phyloP scores from a whole-genome alignment of 2,329 filamentous ascomycete genomes.

The Trichoderma endophyticum region DNA sequence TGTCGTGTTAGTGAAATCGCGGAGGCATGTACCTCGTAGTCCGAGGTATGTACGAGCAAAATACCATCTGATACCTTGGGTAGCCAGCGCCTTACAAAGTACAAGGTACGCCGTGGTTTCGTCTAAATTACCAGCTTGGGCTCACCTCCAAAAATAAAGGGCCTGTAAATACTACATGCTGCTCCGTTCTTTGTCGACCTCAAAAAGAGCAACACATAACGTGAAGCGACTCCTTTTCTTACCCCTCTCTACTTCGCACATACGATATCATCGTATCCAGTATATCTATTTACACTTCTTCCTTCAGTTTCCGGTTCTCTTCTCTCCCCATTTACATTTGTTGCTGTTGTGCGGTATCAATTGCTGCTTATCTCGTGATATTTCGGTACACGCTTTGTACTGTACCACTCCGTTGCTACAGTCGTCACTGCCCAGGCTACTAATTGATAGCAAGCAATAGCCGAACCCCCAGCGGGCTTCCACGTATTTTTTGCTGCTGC shows the following conservation, averaged over 20 bases:
- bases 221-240: neutral
- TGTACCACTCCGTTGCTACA: neutral
- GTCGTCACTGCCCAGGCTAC: neutral
- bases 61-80: neutral
- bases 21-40: neutral
- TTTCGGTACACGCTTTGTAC: neutral
- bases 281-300: neutral
- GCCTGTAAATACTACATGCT: neutral
- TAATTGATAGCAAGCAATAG: neutral
- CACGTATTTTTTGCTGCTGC: neutral
- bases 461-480: neutral
- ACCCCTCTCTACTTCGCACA: neutral
- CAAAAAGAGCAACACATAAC: neutral
- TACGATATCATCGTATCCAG: neutral
- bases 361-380: neutral
- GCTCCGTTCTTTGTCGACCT: neutral
- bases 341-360: neutral
- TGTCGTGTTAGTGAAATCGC: neutral
- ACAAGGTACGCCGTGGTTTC: neutral
- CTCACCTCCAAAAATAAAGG: neutral
- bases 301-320: no score
- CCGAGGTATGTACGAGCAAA: neutral
- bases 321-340: neutral
- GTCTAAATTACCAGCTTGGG: neutral
- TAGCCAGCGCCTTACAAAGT: neutral